Evolutionary conservation across 2,329 filamentous ascomycete genomes (phyloP).

Genomic region (Cladosporium sp.): DNA sequence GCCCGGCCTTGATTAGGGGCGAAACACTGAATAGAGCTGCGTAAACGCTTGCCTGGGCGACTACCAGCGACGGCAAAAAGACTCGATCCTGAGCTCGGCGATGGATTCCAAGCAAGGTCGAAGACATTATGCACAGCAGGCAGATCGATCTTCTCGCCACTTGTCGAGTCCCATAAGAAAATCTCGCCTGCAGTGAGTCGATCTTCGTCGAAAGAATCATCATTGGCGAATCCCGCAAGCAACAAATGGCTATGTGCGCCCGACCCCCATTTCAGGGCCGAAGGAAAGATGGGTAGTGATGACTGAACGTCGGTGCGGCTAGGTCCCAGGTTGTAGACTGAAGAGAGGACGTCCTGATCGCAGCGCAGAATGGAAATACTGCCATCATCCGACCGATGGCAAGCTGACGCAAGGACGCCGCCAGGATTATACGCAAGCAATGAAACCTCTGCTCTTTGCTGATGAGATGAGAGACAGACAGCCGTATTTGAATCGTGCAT

Average conservation of each 20-base stretch:
- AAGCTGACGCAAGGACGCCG: conserved; percentile 47
- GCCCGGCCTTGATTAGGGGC: conserved; percentile 36
- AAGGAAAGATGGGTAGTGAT: conserved; percentile 34
- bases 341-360: background rate
- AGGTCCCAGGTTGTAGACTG: conserved; percentile 2
- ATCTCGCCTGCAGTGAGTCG: conserved; percentile 46
- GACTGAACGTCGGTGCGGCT: conserved; percentile 23
- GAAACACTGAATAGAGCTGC: conserved; percentile 52
- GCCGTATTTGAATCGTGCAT: conserved; percentile 27
- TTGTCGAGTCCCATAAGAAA: conserved; percentile 49
- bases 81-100: conserved; percentile 29
- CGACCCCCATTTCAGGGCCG: conserved; percentile 46
- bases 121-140: conserved; percentile 51
- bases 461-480: background rate
- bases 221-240: conserved; percentile 53
- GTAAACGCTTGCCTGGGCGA: conserved; percentile 32
- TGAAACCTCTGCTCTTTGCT: conserved; percentile 32
- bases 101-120: conserved; percentile 54
- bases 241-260: conserved; percentile 40
- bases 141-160: conserved; percentile 38
- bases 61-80: conserved; percentile 52
- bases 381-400: conserved; percentile 21
- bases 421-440: conserved; percentile 44
- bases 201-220: conserved; percentile 32
- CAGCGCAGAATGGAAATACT: conserved; percentile 21